Evolutionary conservation across 2,329 filamentous ascomycete genomes (phyloP).

Genomic region (Sphaerostilbella broomeana): DNA sequence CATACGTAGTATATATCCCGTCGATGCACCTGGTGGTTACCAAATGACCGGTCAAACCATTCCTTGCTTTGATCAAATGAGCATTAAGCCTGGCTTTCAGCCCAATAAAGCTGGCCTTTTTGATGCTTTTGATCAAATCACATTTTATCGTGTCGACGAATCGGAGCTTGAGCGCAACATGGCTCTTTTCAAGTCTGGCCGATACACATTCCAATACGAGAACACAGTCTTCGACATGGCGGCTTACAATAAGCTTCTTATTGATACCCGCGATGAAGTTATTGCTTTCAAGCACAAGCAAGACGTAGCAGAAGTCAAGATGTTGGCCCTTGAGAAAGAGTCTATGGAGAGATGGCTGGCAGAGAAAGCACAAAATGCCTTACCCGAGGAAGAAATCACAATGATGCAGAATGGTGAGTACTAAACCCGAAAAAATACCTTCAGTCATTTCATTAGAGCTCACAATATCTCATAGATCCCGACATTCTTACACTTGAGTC

Average conservation of each 20-base stretch:
- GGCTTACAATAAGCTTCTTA: conserved; percentile 3
- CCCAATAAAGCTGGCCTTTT: background rate
- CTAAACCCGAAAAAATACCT: no score
- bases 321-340: conserved; percentile 3
- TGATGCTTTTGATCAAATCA: background rate
- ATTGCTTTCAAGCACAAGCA: background rate
- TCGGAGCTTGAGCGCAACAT: background rate
- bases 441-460: background rate
- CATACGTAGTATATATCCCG: conserved; percentile 29
- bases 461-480: background rate
- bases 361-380: background rate
- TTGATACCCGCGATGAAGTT: background rate
- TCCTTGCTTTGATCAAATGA: conserved; percentile 6
- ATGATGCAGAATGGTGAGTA: background rate
- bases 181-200: background rate
- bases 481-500: background rate
- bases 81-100: background rate
- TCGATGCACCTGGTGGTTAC: conserved; percentile 32
- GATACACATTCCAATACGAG: background rate
- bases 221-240: conserved; percentile 3
- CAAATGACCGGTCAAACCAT: conserved; percentile 31
- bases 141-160: background rate
- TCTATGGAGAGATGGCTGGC: background rate
- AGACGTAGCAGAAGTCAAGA: background rate
- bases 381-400: background rate